These are phyloP conservation scores for Trapa bicornis DNA, from an alignment of 345 rosid genomes.

Conservation along the genomic window DNA sequence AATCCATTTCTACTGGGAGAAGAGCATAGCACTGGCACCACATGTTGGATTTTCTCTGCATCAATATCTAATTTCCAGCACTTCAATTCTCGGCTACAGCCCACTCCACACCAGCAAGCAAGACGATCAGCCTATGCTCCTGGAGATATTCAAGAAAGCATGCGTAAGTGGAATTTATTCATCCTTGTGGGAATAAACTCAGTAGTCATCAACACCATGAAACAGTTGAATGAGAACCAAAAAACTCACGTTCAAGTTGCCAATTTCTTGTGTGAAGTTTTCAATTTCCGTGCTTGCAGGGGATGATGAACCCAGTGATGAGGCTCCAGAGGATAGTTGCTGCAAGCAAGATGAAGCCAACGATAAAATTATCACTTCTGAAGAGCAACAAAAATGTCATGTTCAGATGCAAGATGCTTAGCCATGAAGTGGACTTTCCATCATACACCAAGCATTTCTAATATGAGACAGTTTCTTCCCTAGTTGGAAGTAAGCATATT, in stretches of 20 bases:
- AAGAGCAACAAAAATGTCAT: not conserved
- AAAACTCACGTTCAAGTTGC: not conserved
- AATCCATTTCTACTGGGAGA: too few species aligned
- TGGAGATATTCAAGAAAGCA: conserved; percentile 31
- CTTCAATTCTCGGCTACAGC: conserved; percentile 30
- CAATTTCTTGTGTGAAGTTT: too few species aligned
- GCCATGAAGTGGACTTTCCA: conserved; percentile 1
- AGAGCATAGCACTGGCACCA: too few species aligned
- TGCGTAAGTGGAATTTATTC: not conserved
- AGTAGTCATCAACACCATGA: not conserved
- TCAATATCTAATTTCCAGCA: not conserved
- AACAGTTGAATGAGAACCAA: too few species aligned
- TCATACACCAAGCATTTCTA: not conserved
- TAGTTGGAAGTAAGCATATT: too few species aligned
- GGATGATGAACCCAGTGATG: too few species aligned
- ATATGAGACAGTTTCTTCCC: too few species aligned
- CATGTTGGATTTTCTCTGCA: not conserved
- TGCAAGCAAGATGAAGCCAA: not conserved
- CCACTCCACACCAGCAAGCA: conserved; percentile 62
- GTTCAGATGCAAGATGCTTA: not conserved
- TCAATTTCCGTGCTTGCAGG: too few species aligned
- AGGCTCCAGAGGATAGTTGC: not conserved
- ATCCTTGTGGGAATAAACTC: not conserved
- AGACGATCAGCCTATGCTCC: conserved; percentile 71
- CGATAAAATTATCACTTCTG: not conserved